phyloP scores from a whole-genome alignment of 2,329 filamentous ascomycete species.

The Xylariaceae sp. region DNA sequence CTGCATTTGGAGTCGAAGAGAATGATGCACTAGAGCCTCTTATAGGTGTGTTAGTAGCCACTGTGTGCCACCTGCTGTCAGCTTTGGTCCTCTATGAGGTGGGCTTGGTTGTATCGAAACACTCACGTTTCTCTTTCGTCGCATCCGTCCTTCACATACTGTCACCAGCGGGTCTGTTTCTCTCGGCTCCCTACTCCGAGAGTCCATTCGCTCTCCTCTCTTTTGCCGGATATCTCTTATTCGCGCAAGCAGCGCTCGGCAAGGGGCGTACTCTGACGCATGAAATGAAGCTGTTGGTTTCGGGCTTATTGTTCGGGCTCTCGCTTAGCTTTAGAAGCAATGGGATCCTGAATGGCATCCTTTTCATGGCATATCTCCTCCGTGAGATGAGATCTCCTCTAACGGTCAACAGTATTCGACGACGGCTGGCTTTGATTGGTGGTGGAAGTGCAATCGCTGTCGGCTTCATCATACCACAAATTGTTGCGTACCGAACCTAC shows the following conservation, averaged over 20 bases:
- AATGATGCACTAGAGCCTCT: constrained; percentile 38
- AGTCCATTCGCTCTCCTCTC: constrained; percentile 73
- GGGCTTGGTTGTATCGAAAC: constrained; percentile 51
- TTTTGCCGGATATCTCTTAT: constrained; percentile 68
- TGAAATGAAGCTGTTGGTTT: constrained; percentile 53
- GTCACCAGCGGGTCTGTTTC: constrained; percentile 83
- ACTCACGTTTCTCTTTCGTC: constrained; percentile 58
- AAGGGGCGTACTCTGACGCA: constrained; percentile 27
- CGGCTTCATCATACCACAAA: constrained; percentile 70
- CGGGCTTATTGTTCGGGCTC: constrained; percentile 67
- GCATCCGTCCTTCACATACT: constrained; percentile 74
- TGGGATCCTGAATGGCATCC: constrained; percentile 74
- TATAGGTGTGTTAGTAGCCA: constrained; percentile 64
- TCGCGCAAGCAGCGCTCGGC: constrained; percentile 48
- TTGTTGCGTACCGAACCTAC: constrained; percentile 68
- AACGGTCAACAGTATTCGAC: constrained; percentile 41
- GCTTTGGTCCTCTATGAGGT: constrained; percentile 69
- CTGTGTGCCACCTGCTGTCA: constrained; percentile 72
- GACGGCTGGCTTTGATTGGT: constrained; percentile 55
- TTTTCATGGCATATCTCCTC: constrained; percentile 57
- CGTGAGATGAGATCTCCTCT: constrained; percentile 36
- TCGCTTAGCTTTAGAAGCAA: constrained; percentile 79
- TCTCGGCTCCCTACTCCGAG: constrained; percentile 83
- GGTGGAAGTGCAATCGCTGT: constrained; percentile 65
- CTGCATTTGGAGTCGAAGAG: constrained; percentile 22